These are phyloP conservation scores for Colletotrichum sp. DNA, from an alignment of 2,329 filamentous ascomycete genomes.

Conservation along the genomic window DNA sequence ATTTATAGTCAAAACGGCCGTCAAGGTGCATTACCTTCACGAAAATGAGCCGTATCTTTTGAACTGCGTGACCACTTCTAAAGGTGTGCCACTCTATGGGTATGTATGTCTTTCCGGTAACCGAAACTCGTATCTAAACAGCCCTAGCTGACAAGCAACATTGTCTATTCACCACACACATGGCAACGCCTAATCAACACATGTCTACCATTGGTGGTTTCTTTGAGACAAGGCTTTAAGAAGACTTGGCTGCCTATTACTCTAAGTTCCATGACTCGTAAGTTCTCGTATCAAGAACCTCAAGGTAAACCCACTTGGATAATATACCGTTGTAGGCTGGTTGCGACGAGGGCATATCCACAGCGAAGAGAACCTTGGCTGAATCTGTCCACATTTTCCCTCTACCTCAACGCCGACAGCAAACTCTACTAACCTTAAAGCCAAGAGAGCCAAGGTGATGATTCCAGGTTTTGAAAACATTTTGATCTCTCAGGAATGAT, in stretches of 20 bases:
- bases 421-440: background rate
- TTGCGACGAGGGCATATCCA: background rate
- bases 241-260: background rate
- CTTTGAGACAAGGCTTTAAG: too few relatives aligned
- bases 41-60: background rate
- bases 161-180: background rate
- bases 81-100: background rate
- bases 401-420: background rate
- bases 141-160: background rate
- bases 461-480: background rate
- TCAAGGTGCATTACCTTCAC: background rate
- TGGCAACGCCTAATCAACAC: background rate
- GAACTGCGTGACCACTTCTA: background rate
- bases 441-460: background rate
- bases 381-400: background rate
- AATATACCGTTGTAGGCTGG: background rate
- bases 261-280: rapidly evolving
- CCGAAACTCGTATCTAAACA: background rate
- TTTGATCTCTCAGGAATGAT: background rate
- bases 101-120: background rate
- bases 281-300: background rate
- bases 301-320: background rate
- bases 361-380: background rate
- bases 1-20: background rate
- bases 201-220: background rate